Evolutionary conservation across 1,284 basidiomycete species (phyloP), one percentile per base, ranked within the genome.

Genomic region (Pseudozyma tsukubaensis): DNA sequence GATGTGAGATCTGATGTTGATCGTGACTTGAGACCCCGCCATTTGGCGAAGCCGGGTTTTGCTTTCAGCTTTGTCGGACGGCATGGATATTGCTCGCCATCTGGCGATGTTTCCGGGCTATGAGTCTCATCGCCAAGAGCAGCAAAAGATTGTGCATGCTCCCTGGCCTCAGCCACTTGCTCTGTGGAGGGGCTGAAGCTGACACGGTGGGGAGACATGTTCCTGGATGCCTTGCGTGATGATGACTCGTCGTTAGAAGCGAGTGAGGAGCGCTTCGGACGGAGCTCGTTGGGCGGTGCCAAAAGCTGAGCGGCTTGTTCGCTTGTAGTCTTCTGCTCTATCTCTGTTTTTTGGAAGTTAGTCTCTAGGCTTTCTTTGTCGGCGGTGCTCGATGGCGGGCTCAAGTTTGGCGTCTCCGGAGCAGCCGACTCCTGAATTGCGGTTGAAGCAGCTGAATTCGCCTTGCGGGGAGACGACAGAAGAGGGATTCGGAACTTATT

Each of bases 161-260:
- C 71, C 16, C 75, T 56, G 2, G 71, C 67, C 5, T 70, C 59
- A 3, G 65, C 67, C 32, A 53, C 61, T 34, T 77, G 59, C 18
- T 77, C 75, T 37, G 68, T 77, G 3, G 75, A 77, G 3, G 75
- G 75, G 36, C 71, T 74, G 62, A 77, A 77, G 59, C 70, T 73
- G 53, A 77, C 75, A 5, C 75, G 56, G 44, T 75, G 71, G 11
- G 57, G 58, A 2, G 71, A 72, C n/a, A 43, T 16, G 18, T 49
- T 32, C 19, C 60, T 51, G 10, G 60, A 59, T n/a, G 61, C 53
- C 11, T 52, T 51, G 8, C 57, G 57, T 5, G 39, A n/a, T 13
- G 56, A 37, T n/a, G 40, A 29, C 18, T 61, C 63, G 21, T n/a
- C 36, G 12, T 58, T 24, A 4, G 50, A 35, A 0, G 56, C 7